Evolutionary conservation across 2,329 filamentous ascomycete species (phyloP), one percentile per base, ranked within the genome.

Genomic region (Neophaeococcomyces mojaviensis): DNA sequence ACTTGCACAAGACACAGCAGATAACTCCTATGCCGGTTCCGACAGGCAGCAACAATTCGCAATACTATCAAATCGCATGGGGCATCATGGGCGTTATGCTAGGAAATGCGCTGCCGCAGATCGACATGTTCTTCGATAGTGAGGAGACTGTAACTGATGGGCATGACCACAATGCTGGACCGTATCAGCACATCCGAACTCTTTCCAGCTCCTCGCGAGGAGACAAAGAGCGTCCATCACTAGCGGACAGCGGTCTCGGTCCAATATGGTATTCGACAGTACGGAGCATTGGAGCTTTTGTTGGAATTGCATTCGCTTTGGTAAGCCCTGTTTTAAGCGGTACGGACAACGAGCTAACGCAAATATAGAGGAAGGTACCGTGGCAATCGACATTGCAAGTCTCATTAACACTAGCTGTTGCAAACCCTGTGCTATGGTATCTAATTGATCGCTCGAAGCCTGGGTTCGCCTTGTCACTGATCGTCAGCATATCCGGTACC

Each of bases 331-430:
- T n/a, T 16, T 30, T 37, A 43, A 26, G 4, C 32, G 24, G 32
- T 16, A n/a, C 12, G 20, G 19, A 10, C 28, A 36, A 9, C 19
- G 35, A 19, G 47, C 34, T 34, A 33, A 33, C 4, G 18, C 31
- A 43, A 47, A 49, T 49, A 39, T 57, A 94, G 87, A 83, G 92
- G 54, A 87, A 86, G 64, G 78, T 96, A 8, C 86, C 88, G 1
- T 98, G 92, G 92, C 78, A 89, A 58, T 96, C 89, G 7, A 92
- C 88, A 1, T 79, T 95, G n/a, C 92, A 98, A 66, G 81, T 94
- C 16, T 94, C 89, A 1, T 67, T 94, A 20, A 92, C 89, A 1
- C 80, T 98, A 39, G 86, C 88, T 18, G 79, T 97, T 49, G 87
- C 85, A 16, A 97, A 97, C 62, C 90, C 92, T 1, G 84, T 92